Conservation (phyloP, 257 asterid species). For the Craterostigma plantagineum region DNA sequence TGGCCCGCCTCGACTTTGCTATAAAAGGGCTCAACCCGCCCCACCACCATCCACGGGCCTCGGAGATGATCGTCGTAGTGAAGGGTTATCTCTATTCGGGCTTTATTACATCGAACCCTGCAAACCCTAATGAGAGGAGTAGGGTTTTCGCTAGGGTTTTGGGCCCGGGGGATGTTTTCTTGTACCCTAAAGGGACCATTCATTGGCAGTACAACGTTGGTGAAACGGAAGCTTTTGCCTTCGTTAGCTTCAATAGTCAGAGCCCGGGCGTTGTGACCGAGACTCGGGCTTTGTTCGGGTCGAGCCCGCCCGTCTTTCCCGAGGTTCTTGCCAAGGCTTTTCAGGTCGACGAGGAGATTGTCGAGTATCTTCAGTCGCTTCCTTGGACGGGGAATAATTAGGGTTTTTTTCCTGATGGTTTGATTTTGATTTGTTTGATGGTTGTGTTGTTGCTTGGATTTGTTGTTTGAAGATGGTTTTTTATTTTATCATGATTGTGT, state of each 20-base stretch:
- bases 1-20: background rate
- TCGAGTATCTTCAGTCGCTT: slow-evolving; percentile 1
- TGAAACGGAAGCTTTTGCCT: slow-evolving; percentile 5
- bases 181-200: slow-evolving; percentile 8
- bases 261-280: slow-evolving; percentile 7
- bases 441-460: too few species aligned
- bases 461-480: too few species aligned
- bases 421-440: background rate
- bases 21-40: background rate
- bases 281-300: slow-evolving; percentile 6
- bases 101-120: background rate
- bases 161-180: slow-evolving; percentile 7
- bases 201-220: slow-evolving; percentile 11
- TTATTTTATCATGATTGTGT: too few species aligned
- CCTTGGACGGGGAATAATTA: background rate
- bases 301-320: slow-evolving; percentile 1
- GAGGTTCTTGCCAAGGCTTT: slow-evolving; percentile 4
- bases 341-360: background rate
- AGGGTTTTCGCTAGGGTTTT: slow-evolving; percentile 4
- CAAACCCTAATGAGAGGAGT: background rate
- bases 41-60: background rate
- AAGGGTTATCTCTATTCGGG: background rate
- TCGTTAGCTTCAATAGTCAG: slow-evolving; percentile 5
- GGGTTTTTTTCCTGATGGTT: background rate
- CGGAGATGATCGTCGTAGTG: background rate